These are phyloP conservation scores for Aureobasidium sp. DNA, from an alignment of 2,329 filamentous ascomycete genomes.

Conservation along the genomic window DNA sequence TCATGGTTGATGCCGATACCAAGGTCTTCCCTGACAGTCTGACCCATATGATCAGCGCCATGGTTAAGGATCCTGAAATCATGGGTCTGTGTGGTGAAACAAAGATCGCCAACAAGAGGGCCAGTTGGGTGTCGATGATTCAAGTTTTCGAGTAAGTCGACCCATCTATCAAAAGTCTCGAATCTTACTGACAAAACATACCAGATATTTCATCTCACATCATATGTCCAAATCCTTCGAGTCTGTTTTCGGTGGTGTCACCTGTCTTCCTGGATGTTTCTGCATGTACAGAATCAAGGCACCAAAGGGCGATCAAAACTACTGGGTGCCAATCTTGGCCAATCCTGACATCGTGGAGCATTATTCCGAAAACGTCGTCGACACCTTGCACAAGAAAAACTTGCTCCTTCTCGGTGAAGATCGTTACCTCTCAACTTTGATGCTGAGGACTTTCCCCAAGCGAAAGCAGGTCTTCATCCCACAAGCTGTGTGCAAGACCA, in stretches of 20 bases:
- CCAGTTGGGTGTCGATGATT: conserved; percentile 93
- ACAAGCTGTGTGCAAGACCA: conserved; percentile 97
- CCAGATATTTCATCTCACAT: conserved; percentile 86
- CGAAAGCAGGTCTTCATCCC: conserved; percentile 98
- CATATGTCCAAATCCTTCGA: conserved; percentile 96
- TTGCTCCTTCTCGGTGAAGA: conserved; percentile 85
- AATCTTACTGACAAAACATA: not conserved
- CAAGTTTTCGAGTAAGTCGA: conserved; percentile 73
- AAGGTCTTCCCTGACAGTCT: conserved; percentile 98
- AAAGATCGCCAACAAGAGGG: conserved; percentile 97
- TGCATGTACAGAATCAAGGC: conserved; percentile 99
- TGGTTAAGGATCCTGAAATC: conserved; percentile 98
- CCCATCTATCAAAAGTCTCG: no score
- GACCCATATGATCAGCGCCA: conserved; percentile 97
- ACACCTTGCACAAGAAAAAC: conserved; percentile 97
- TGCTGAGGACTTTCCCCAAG: conserved; percentile 98
- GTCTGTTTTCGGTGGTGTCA: conserved; percentile 97
- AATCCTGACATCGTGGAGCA: conserved; percentile 98
- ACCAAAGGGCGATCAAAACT: conserved; percentile 96
- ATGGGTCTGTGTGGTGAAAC: conserved; percentile 99
- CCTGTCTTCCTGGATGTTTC: conserved; percentile 96
- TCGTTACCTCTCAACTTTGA: conserved; percentile 90
- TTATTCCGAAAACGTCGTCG: conserved; percentile 98
- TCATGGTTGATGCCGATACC: conserved; percentile 99
- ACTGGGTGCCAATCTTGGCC: conserved; percentile 97